Base-by-base conservation (phyloP, 805 yeast genomes). In the Cyberlindnera samutprakarnensis region DNA sequence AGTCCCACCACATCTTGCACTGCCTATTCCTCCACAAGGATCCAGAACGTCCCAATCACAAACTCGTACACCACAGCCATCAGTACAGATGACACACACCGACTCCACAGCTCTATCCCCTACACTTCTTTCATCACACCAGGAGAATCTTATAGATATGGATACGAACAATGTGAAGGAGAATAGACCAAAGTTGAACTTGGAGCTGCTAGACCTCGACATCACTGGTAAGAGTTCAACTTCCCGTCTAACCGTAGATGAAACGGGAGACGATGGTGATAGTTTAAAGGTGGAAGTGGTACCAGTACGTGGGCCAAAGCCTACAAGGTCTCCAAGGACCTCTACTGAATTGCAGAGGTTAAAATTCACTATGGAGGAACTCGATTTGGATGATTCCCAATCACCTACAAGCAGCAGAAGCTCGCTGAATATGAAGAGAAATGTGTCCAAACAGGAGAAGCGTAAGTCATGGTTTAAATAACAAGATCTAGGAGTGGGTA, bases 211-310 rank as follows among this genome's bases (percentile, higher is more conserved):
- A n/a, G 47, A 43, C 18, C 23, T 46, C 14, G 43, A 38, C 16
- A 18, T 24, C 23, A 25, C 23, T 14, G 34, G 25, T 17, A n/a
- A n/a, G n/a, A n/a, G n/a, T n/a, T n/a, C n/a, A n/a, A n/a, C n/a
- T n/a, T n/a, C n/a, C n/a, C n/a, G n/a, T n/a, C n/a, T n/a, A n/a
- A n/a, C n/a, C n/a, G n/a, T n/a, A n/a, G n/a, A n/a, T n/a, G n/a
- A n/a, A n/a, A n/a, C n/a, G n/a, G n/a, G n/a, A n/a, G n/a, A n/a
- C n/a, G n/a, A n/a, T 13, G 38, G 38, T 30, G 50, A 47, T 4
- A 49, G 38, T 20, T 33, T 49, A 24, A 39, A 41, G 24, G 48
- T 49, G 6, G 41, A 44, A 23, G 49, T 38, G 18, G 33, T 48
- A 37, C 32, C 38, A 23, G 37, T 45, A 4, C 31, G 38, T 3